Evolutionary conservation across 768 basidiomycete species (phyloP), one percentile per base, ranked within the genome.

Genomic region (Serpula lacrymans): DNA sequence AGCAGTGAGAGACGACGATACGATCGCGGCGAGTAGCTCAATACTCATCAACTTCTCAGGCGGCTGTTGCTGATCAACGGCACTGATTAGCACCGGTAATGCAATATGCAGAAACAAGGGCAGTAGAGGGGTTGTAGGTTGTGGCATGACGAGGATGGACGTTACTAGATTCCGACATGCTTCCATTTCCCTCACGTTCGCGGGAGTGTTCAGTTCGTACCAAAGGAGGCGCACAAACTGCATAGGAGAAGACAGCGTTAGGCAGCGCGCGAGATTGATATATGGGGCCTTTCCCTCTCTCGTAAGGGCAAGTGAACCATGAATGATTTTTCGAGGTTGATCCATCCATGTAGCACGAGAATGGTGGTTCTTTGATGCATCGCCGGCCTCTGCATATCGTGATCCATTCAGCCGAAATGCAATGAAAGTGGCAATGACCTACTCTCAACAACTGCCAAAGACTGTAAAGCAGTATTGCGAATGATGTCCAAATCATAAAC

Each of bases 91-190:
- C 13, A 70, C 65, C 3, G 87, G 88, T 11, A 85, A 57, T n/a
- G 84, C 60, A 42, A 76, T 65, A 55, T 85, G 78, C 46, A 88
- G 53, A 58, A 89, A 90, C 21, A 86, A 71, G 0, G 86, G 86
- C 16, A 91, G 67, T 5, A 90, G 69, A 2, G 86, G 85, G 1
- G 82, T 80, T 4, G 62, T 60, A 14, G 67, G 62, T 17, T 76
- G 77, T 29, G 86, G 85, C 46, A 69, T 77, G 21, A 80, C 75
- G 27, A 90, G 69, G 27, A 80, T 72, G 57, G 81, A 86, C 1
- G 82, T 83, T 34, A 78, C 77, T 20, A 89, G 62, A 29, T 84
- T 74, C 39, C 78, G 70, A 55, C 77, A 77, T 13, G 69, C 71
- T 43, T 88, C 85, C 30, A 75, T 67, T 43, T 81, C 79, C 23